phyloP scores from a whole-genome alignment of 306 rosid species.

The Vigna angularis region DNA sequence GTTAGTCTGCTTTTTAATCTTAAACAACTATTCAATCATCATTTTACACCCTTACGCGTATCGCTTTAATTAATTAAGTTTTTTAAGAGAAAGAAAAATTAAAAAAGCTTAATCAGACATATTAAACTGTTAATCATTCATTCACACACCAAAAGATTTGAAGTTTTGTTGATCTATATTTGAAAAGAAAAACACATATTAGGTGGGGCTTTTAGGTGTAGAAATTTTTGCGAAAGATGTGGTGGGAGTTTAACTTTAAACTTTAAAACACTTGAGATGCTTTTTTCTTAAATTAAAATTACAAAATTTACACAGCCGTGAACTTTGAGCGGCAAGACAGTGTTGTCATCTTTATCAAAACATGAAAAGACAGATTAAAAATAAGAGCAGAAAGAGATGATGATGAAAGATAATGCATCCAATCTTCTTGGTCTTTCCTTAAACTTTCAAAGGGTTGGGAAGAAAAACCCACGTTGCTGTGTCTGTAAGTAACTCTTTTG shows the following conservation, averaged over 20 bases:
- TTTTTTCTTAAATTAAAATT: background rate
- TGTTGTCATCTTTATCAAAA: background rate
- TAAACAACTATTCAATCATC: background rate
- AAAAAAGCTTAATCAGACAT: background rate
- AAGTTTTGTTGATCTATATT: too few relatives aligned
- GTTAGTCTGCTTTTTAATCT: background rate
- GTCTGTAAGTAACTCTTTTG: background rate
- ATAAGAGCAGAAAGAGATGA: background rate
- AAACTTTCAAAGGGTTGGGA: background rate
- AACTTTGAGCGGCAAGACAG: background rate
- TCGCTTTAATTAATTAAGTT: background rate
- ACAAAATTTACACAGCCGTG: background rate
- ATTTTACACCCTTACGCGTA: background rate
- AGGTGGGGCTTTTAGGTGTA: background rate
- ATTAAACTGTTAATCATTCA: background rate
- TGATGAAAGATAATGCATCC: background rate
- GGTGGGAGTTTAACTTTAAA: slow-evolving; percentile 6
- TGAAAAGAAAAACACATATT: too few relatives aligned
- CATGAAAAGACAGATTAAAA: background rate
- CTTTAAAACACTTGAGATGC: background rate
- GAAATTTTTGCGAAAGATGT: background rate
- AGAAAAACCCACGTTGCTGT: background rate
- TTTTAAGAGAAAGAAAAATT: background rate
- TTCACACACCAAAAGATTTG: background rate
- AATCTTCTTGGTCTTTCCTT: background rate